Conservation (phyloP, 345 rosid genomes). For the Heritiera littoralis region DNA sequence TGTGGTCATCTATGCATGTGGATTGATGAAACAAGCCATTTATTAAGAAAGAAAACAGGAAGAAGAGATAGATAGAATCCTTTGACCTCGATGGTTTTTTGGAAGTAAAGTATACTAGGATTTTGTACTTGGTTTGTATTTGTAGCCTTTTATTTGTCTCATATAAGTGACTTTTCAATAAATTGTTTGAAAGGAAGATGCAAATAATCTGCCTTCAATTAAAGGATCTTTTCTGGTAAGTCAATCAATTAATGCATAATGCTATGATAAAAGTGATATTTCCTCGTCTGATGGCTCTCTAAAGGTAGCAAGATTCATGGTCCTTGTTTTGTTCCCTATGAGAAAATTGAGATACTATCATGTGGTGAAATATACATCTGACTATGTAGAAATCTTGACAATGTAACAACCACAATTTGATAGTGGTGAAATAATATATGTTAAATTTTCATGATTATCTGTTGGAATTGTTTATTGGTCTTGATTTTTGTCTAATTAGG, state of each 20-base stretch:
- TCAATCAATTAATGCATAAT: neutral
- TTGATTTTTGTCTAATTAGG: conserved; percentile 39
- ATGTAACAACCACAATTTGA: neutral
- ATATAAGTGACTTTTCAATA: neutral
- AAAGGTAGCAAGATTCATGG: neutral
- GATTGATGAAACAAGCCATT: neutral
- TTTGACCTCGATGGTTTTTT: neutral
- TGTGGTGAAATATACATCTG: neutral
- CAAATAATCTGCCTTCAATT: neutral
- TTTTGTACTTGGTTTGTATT: neutral
- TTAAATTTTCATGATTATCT: neutral
- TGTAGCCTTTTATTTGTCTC: neutral
- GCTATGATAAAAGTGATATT: conserved; percentile 3
- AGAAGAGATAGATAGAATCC: neutral
- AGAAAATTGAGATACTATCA: neutral
- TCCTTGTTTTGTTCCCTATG: neutral
- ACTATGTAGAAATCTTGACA: conserved; percentile 1
- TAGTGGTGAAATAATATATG: too few relatives aligned
- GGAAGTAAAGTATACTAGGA: conserved; percentile 9
- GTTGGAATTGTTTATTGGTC: conserved; percentile 11
- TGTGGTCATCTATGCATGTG: neutral
- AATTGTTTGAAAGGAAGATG: neutral
- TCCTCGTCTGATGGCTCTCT: neutral
- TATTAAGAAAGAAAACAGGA: neutral
- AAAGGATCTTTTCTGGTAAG: conserved; percentile 12